A percentile compares a stretch with the other conserved stretches of the same genome.
These are phyloP conservation scores for Paspalum vaginatum DNA, from an alignment of 176 grass and related monocot genomes.

Conservation along the genomic window DNA sequence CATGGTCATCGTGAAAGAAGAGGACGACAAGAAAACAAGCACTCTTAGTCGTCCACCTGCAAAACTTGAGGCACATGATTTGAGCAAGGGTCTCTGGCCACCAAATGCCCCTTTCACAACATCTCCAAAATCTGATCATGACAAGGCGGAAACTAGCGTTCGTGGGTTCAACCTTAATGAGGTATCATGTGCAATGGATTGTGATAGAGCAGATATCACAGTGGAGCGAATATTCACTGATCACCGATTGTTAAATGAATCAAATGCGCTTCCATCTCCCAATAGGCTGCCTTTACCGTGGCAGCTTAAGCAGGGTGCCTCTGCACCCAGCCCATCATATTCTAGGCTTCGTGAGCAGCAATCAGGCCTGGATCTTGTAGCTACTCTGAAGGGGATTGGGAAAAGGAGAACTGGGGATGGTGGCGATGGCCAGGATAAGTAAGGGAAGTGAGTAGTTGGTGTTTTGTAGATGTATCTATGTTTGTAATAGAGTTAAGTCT, in stretches of 20 bases:
- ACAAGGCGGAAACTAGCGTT: conserved; percentile 47
- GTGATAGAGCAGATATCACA: conserved; percentile 40
- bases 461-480: conserved; percentile 35
- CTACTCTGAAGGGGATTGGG: conserved; percentile 54
- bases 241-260: conserved; percentile 54
- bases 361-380: conserved; percentile 47
- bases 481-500: conserved; percentile 16
- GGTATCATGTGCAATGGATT: conserved; percentile 41
- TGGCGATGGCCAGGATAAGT: conserved; percentile 51
- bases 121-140: conserved; percentile 45
- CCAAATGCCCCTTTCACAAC: conserved; percentile 43
- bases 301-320: conserved; percentile 49
- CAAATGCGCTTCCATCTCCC: conserved; percentile 43
- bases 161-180: conserved; percentile 72
- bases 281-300: conserved; percentile 54
- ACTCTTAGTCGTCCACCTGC: conserved; percentile 38
- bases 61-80: conserved; percentile 46
- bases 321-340: conserved; percentile 47
- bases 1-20: conserved; percentile 67
- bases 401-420: conserved; percentile 58
- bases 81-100: conserved; percentile 55
- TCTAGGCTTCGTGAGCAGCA: conserved; percentile 53
- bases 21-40: conserved; percentile 60
- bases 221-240: conserved; percentile 46
- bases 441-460: conserved; percentile 42